phyloP scores from a whole-genome alignment of 345 rosid species.

The Gynandropsis gynandra region DNA sequence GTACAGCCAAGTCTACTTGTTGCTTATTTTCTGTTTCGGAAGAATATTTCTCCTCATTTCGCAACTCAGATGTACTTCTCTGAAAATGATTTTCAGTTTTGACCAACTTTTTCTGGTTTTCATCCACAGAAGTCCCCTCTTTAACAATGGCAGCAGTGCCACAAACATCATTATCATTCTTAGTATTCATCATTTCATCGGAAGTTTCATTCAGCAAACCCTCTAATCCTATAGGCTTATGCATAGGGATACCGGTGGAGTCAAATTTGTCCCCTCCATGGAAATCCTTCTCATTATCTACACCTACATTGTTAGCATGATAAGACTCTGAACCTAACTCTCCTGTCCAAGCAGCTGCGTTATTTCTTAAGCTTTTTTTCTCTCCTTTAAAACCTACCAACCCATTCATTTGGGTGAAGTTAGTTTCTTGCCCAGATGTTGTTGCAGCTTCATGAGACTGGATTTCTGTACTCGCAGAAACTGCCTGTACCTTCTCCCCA shows the following conservation, averaged over 20 bases:
- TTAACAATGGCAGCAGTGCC: constrained; percentile 24
- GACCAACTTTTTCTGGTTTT: constrained; percentile 23
- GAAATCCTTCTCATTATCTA: constrained; percentile 42
- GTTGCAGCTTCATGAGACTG: constrained; percentile 31
- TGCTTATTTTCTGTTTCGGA: constrained; percentile 29
- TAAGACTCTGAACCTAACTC: constrained; percentile 62
- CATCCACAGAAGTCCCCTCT: constrained; percentile 21
- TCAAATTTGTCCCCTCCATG: constrained; percentile 34
- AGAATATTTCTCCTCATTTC: constrained; percentile 37
- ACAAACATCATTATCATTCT: constrained; percentile 36
- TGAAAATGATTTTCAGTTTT: constrained; percentile 41
- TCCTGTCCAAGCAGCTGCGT: constrained; percentile 34
- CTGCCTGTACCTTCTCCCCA: constrained; percentile 35
- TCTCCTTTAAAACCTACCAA: constrained; percentile 36
- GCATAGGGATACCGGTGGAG: constrained; percentile 31
- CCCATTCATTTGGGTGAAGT: constrained; percentile 35
- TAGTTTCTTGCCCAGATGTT: constrained; percentile 33
- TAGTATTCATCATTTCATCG: constrained; percentile 37
- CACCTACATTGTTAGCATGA: constrained; percentile 45
- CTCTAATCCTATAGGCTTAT: constrained; percentile 36
- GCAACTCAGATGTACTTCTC: constrained; percentile 31
- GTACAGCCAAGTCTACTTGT: constrained; percentile 30
- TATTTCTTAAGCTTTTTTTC: constrained; percentile 31
- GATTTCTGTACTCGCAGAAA: constrained; percentile 36
- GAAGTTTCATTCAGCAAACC: constrained; percentile 32